Evolutionary conservation across 257 asterid species (phyloP), one percentile per base, ranked within the genome.

Genomic region (Paulownia fortunei): DNA sequence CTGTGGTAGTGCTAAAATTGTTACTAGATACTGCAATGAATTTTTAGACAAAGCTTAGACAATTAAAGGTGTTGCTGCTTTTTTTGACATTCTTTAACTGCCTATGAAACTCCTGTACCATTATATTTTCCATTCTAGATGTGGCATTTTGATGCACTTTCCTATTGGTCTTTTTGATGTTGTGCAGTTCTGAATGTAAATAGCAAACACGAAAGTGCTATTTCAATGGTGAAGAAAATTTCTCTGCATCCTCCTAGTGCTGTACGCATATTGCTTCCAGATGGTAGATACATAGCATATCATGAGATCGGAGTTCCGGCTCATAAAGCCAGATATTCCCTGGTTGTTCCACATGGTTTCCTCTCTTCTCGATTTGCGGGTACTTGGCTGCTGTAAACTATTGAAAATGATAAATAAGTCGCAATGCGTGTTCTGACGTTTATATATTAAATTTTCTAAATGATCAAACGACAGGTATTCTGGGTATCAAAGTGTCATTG

Each of bases 281-380:
- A 92, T 74, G 92, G 94, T 52, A 83, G 99, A 88, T 76, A 83
- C 87, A 19, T 92, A 73, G 97, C 99, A 6, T 94, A 92, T 87
- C 86, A 78, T 6, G 96, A 91, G 73, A 64, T 81, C 10, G 98
- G 99, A 59, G 93, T 92, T 87, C 80, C 94, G 41, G 85, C 91
- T 1, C 86, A 87, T 59, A 86, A 77, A 87, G 95, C 99, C 44
- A 82, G 97, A 74, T 84, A 80, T 85, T 83, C 96, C 6, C 2
- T 91, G 2, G 73, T 94, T 5, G 75, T 84, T 30, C 88, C 96
- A 18, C 99, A 92, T 7, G 74, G 90, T 79, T 92, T 90, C 78
- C 89, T 92, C 61, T 92, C 96, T 63, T 92, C 99, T 11, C 89
- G 99, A 52, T 89, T 92, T 46, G 87, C 86, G 67, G 98, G 98